A percentile compares a stretch with the other conserved stretches of the same genome.
Conservation (phyloP, 805 yeast genomes). For the Kregervanrija pseudodelftensis region DNA sequence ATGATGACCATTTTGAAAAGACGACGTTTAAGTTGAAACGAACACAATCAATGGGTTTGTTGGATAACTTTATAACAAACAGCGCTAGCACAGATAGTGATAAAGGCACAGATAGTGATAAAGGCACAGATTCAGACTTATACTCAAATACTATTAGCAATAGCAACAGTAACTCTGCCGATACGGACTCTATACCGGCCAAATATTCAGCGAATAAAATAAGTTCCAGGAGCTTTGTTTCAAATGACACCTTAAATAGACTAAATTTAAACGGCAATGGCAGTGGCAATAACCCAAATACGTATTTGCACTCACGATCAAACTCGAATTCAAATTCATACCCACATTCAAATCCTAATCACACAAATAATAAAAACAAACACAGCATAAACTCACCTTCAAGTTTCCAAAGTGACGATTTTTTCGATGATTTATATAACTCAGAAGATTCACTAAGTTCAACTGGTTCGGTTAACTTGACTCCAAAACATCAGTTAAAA, state of each 20-base stretch:
- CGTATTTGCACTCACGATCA: no score
- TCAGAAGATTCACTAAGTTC: constrained; percentile 25
- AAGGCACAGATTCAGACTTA: background rate
- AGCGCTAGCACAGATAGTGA: background rate
- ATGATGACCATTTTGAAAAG: constrained; percentile 61
- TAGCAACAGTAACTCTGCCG: constrained; percentile 43
- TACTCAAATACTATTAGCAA: constrained; percentile 30
- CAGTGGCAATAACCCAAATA: background rate
- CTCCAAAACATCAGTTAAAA: constrained; percentile 27
- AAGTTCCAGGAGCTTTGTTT: constrained; percentile 4
- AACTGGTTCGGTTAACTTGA: constrained; percentile 16
- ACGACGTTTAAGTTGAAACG: constrained; percentile 71
- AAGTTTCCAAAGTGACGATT: constrained; percentile 21
- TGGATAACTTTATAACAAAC: constrained; percentile 49
- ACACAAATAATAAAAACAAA: constrained; percentile 1
- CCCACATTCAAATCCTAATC: no score
- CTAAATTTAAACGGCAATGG: constrained; percentile 1
- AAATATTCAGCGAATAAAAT: constrained; percentile 11
- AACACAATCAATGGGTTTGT: constrained; percentile 74
- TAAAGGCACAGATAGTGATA: background rate
- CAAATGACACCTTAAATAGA: constrained; percentile 6
- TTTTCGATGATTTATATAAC: constrained; percentile 19
- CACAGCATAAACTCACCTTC: constrained; percentile 14
- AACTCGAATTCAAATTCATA: no score
- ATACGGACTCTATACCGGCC: background rate